These are phyloP conservation scores for Micractinium sp. DNA, from an alignment of 139 green algal genomes.

Conservation along the genomic window DNA sequence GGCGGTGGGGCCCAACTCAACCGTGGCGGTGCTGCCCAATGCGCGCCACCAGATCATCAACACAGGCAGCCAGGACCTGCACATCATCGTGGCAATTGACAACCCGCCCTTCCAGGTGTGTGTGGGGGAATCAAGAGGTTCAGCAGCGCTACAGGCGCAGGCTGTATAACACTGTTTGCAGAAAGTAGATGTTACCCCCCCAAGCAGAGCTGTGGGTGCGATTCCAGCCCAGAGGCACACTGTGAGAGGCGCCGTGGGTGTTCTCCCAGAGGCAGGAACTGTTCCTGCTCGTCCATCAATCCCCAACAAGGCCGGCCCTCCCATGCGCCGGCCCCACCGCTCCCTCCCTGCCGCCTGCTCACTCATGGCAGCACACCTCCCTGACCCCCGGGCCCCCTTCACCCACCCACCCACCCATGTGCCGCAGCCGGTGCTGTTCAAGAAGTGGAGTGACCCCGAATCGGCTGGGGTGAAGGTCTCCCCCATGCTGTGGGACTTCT, in stretches of 20 bases:
- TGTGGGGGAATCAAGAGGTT: neutral
- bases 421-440: neutral
- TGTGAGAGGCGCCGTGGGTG: neutral
- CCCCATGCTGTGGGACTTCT: neutral
- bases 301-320: neutral
- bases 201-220: neutral
- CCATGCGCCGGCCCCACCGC: neutral
- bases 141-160: neutral
- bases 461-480: neutral
- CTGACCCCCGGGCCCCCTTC: neutral
- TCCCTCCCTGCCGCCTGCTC: neutral
- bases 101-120: slow-evolving; percentile 16
- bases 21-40: neutral
- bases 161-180: neutral
- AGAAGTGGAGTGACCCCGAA: neutral
- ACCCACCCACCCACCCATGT: neutral
- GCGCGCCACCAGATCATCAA: slow-evolving; percentile 10
- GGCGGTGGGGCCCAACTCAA: neutral
- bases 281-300: too few species aligned
- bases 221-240: neutral
- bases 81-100: neutral
- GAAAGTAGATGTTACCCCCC: neutral
- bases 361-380: neutral
- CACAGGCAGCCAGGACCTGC: neutral
- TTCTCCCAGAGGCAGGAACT: too few species aligned